Base-by-base conservation (phyloP, 2,329 filamentous ascomycete genomes). In the Curvularia lunata region DNA sequence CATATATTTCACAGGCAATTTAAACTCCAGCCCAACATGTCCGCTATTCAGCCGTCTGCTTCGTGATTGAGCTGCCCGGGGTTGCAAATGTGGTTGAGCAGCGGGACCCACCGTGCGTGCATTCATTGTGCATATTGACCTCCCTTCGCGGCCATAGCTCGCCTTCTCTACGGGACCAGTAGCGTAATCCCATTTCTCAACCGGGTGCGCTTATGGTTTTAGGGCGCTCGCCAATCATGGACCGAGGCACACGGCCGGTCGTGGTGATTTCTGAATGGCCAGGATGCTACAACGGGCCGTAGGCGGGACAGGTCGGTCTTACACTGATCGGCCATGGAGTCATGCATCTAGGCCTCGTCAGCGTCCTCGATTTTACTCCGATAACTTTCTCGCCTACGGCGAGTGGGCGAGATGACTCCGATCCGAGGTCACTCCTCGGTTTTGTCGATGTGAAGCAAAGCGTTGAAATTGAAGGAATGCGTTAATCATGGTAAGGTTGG, bases 71-170 rank as follows among this genome's bases (percentile, higher is more conserved):
- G 4, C 32, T 34, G 13, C 13, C 32, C 12, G 32, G 2, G 5
- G 12, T 5, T 34, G 32, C 12, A 16, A 34, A 34, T 41, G 47
- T 78, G 77, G 27, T 75, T 75, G 50, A 78, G 54, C 37, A 52
- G 49, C 16, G 68, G 63, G 43, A 68, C 63, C 75, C 71, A 79
- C 19, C 25, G 40, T 23, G 40, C 21, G 42, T 65, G 18, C 65
- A 61, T 9, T 48, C 50, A 7, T 77, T 69, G 47, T 63, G 59
- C 73, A 78, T 73, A 1, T 47, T 65, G 6, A 76, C 67, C 34
- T 66, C 64, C 55, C 63, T 67, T 4, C 71, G 65, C 6, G 72
- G 73, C 53, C 63, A 43, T 45, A 67, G 43, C 47, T 67, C 58
- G n/a, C 55, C 58, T 19, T 59, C 56, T 48, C 69, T 61, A 27